Evolutionary conservation across 257 asterid species (phyloP), one percentile per base, ranked within the genome.

Genomic region (Perilla frutescens): DNA sequence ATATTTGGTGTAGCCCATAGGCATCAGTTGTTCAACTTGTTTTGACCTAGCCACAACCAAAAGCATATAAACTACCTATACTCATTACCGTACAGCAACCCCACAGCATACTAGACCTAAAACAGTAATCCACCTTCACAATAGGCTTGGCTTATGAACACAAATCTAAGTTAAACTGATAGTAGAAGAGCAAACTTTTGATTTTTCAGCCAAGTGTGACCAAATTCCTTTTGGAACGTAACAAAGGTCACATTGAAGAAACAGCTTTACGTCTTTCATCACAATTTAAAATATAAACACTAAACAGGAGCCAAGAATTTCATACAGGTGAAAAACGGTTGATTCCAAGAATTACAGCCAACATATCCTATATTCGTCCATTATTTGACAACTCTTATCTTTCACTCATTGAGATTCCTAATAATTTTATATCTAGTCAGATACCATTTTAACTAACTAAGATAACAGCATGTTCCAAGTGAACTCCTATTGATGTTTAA

Each of bases 271-370:
- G 37, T 34, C 37, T 34, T 34, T 34, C 37, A 34, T 34, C 37
- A 34, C 1, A 34, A 34, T 11, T 43, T 63, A 51, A 43, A 44
- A 7, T 13, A 37, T 61, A 7, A 26, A 61, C 29, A 32, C 45
- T 26, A 59, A 62, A 8, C 32, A 6, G 50, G 67, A 34, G 1
- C 34, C 6, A 40, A 12, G 39, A 20, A 48, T 32, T 13, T 49
- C 36, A 53, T 39, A 53, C 0, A 37, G 53, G 31, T 36, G 48
- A 48, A 7, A 66, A n/a, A n/a, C 31, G 1, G 20, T 32, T 48
- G 47, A n/a, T 51, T 40, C 32, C 47, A 34, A 50, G 61, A 49
- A 31, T 41, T 47, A 41, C 72, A 49, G 34, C 60, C 60, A 54
- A 54, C 36, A 66, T 34, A 29, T 47, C 1, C n/a, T 36, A 32